Percentiles rank a stretch among this genome's conserved stretches.
phyloP scores from a whole-genome alignment of 1,284 basidiomycete genomes.

The Rhodotorula mucilaginosa region DNA sequence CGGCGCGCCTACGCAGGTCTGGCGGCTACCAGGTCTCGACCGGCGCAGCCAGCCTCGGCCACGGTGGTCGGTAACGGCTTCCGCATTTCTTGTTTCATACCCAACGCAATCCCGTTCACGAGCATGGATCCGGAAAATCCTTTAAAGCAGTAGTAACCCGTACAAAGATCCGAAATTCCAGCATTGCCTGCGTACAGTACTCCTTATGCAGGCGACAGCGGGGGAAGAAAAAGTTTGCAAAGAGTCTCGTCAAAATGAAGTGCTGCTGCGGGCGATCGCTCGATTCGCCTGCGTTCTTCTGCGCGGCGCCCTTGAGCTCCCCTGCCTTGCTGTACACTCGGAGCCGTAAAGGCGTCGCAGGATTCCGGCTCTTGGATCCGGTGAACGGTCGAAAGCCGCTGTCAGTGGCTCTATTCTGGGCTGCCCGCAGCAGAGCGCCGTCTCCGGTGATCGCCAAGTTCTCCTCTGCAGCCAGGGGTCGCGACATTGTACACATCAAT shows the following conservation, averaged over 20 bases:
- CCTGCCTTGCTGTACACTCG: no score
- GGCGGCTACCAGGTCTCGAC: slow-evolving; percentile 21
- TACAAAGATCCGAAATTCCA: background rate
- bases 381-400: no score
- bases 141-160: background rate
- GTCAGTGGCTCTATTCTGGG: background rate
- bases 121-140: background rate
- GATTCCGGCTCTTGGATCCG: no score
- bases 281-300: no score
- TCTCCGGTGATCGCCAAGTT: background rate
- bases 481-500: background rate
- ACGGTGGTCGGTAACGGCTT: slow-evolving; percentile 21
- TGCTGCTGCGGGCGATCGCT: no score
- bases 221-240: no score
- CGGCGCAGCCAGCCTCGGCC: slow-evolving; percentile 6
- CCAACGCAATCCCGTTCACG: background rate
- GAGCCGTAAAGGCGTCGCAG: no score
- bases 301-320: no score
- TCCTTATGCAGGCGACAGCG: no score
- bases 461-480: no score
- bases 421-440: background rate
- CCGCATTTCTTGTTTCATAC: background rate
- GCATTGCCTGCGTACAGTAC: no score
- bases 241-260: no score
- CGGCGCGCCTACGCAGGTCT: background rate